phyloP scores from a whole-genome alignment of 2,329 filamentous ascomycete genomes.

The Colletotrichum graminicola region DNA sequence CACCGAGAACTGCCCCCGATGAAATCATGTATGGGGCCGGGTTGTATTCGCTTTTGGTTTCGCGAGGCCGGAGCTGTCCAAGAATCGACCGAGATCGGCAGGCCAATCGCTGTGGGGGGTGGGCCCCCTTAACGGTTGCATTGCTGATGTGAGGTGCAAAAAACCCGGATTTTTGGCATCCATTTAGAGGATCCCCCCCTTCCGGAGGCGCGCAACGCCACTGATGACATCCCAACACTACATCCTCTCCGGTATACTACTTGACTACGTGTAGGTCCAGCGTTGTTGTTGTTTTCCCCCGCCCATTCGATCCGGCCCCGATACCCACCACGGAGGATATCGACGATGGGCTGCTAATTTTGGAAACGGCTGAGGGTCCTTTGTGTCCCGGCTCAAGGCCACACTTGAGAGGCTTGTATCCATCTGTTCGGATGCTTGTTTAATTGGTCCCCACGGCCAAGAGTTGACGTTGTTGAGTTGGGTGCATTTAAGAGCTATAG shows the following conservation, averaged over 20 bases:
- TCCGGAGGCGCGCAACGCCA: conserved; percentile 19
- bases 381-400: not conserved
- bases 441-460: not conserved
- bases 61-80: conserved; percentile 29
- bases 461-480: not conserved
- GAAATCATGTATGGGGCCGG: conserved; percentile 40
- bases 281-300: not conserved
- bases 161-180: conserved; percentile 35
- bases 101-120: conserved; percentile 29
- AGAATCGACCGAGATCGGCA: conserved; percentile 38
- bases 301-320: not conserved
- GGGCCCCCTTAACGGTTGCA: conserved; percentile 1
- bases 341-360: not conserved
- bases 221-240: conserved; percentile 32
- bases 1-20: conserved; percentile 11
- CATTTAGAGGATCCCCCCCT: not conserved
- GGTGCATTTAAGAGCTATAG: not conserved
- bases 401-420: not conserved
- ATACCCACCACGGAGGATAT: not conserved
- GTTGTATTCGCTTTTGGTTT: conserved; percentile 29
- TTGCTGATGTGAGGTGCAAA: conserved; percentile 3
- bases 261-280: not conserved
- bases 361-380: conserved; percentile 3
- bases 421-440: not conserved
- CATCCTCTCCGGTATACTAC: not conserved